Evolutionary conservation across 352 stramenopile species (phyloP).

Genomic region (Phytophthora nicotianae): DNA sequence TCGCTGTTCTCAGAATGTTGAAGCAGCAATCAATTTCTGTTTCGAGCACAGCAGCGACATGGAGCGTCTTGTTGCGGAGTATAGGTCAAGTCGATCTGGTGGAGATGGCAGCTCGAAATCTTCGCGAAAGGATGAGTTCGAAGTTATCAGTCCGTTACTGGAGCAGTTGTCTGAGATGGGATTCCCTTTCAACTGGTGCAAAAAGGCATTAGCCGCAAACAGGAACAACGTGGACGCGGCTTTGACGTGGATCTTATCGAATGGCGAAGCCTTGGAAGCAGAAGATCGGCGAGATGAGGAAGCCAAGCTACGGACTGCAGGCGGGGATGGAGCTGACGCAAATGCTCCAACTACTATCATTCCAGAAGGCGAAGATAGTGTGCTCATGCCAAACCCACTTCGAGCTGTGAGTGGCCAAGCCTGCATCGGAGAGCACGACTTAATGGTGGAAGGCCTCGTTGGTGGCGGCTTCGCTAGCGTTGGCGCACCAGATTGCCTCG

Average conservation of each 20-base stretch:
- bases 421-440: constrained; percentile 81
- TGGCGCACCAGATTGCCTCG: constrained; percentile 78
- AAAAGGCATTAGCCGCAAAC: constrained; percentile 88
- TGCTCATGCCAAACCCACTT: constrained; percentile 77
- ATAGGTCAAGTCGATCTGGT: constrained; percentile 58
- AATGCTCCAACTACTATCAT: constrained; percentile 13
- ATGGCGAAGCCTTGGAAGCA: constrained; percentile 87
- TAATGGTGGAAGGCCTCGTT: constrained; percentile 87
- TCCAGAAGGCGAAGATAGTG: constrained; percentile 42
- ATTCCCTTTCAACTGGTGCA: constrained; percentile 93
- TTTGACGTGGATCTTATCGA: constrained; percentile 93
- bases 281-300: constrained; percentile 90
- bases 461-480: constrained; percentile 88
- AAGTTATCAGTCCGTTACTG: constrained; percentile 73
- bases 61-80: constrained; percentile 84
- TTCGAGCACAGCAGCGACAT: constrained; percentile 93
- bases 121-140: constrained; percentile 54
- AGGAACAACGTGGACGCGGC: constrained; percentile 91
- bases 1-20: constrained; percentile 88
- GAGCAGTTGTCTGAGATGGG: constrained; percentile 93
- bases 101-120: constrained; percentile 24
- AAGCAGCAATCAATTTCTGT: constrained; percentile 93
- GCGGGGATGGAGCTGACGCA: constrained; percentile 39
- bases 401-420: constrained; percentile 86
- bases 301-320: constrained; percentile 48